A percentile compares a stretch with the other conserved stretches of the same genome.
phyloP scores from a whole-genome alignment of 306 rosid genomes.

The Geum urbanum region DNA sequence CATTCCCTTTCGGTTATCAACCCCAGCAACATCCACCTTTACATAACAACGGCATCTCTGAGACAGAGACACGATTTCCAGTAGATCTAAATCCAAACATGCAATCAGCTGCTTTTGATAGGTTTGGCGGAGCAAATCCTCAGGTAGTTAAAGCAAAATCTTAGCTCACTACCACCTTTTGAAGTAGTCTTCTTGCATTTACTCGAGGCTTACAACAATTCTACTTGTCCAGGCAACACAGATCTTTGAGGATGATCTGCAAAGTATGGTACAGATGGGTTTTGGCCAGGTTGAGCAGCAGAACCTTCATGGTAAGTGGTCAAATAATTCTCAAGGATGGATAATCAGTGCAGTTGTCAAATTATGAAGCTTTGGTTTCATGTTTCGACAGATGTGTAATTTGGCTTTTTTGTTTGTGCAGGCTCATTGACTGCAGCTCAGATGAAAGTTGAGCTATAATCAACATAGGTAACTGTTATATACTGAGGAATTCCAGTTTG shows the following conservation, averaged over 20 bases:
- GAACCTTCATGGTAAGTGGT: constrained; percentile 34
- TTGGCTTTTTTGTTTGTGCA: constrained; percentile 14
- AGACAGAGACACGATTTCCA: constrained; percentile 35
- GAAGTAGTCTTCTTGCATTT: constrained; percentile 1
- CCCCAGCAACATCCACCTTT: constrained; percentile 37
- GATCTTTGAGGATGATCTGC: constrained; percentile 53
- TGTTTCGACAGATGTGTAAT: constrained; percentile 9
- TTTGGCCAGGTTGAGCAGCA: constrained; percentile 42
- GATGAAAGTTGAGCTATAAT: constrained; percentile 48
- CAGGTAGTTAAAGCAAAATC: constrained; percentile 26
- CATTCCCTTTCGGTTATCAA: constrained; percentile 38
- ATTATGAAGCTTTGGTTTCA: neutral
- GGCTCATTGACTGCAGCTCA: constrained; percentile 38
- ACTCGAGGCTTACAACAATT: constrained; percentile 13
- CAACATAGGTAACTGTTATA: constrained; percentile 32
- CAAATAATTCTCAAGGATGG: neutral
- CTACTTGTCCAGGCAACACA: constrained; percentile 32
- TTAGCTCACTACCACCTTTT: neutral
- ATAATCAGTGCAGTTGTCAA: neutral
- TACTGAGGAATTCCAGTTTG: constrained; percentile 37
- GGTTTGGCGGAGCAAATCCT: constrained; percentile 31
- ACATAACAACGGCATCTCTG: constrained; percentile 30
- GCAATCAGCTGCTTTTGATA: constrained; percentile 27
- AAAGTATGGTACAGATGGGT: constrained; percentile 51
- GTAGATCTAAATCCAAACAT: constrained; percentile 24